These are phyloP conservation scores for Backusella sp. DNA, from an alignment of 192 early-diverging fungal genomes.

Conservation along the genomic window DNA sequence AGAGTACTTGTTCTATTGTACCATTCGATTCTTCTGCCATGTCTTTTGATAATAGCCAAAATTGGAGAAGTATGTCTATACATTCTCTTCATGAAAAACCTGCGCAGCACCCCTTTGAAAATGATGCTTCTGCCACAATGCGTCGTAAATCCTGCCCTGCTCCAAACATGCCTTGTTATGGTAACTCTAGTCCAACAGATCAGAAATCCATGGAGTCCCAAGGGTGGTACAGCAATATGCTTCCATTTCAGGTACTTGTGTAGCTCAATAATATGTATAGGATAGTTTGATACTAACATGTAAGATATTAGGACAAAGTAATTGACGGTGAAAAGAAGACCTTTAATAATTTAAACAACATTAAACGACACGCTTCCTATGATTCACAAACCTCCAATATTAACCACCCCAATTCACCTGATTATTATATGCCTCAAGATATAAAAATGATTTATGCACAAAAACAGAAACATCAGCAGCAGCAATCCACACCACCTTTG, in stretches of 20 bases:
- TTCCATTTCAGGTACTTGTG: background rate
- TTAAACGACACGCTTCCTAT: conserved; percentile 4
- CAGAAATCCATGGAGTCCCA: background rate
- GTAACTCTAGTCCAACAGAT: background rate
- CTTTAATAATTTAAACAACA: background rate
- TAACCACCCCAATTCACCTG: conserved; percentile 1
- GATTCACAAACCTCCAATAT: conserved; percentile 9
- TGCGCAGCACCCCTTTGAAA: background rate
- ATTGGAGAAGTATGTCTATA: background rate
- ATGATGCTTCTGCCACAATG: background rate
- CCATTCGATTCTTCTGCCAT: background rate
- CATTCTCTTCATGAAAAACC: conserved; percentile 4
- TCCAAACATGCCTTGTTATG: background rate
- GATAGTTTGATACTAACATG: background rate
- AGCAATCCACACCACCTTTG: conserved; percentile 1
- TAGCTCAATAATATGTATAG: background rate
- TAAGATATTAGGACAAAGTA: background rate
- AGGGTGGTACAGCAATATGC: background rate
- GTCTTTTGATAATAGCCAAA: background rate
- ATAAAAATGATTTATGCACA: conserved; percentile 5
- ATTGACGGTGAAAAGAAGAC: background rate
- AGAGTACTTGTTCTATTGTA: background rate
- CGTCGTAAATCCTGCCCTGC: conserved; percentile 9
- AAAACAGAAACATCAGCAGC: background rate
- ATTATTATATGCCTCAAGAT: conserved; percentile 15